Conservation (phyloP, 176 grass and related monocot species). For the Areca catechu region DNA sequence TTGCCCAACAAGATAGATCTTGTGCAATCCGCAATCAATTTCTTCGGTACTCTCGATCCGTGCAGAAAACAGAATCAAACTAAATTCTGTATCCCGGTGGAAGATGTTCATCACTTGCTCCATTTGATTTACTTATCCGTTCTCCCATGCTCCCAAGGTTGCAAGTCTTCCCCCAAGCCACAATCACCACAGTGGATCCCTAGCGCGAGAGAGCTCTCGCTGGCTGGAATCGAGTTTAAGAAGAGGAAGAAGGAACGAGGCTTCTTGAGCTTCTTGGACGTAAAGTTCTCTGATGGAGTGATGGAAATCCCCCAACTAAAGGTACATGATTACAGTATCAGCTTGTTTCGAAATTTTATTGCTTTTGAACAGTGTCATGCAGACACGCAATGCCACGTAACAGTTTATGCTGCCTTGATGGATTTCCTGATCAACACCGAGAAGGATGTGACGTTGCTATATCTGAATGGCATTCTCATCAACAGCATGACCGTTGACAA, state of each 20-base stretch:
- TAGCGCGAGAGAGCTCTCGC: conserved; percentile 3
- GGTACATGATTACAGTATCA: conserved; percentile 24
- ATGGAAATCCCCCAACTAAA: conserved; percentile 15
- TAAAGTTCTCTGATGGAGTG: conserved; percentile 10
- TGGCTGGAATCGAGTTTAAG: conserved; percentile 9
- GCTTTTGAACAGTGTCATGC: conserved; percentile 16
- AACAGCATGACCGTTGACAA: no score
- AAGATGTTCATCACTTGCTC: conserved; percentile 2
- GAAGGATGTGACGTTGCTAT: no score
- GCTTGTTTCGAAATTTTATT: conserved; percentile 14
- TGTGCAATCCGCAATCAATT: no score
- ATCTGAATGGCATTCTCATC: no score
- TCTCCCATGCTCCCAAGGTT: neutral
- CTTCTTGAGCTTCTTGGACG: conserved; percentile 14
- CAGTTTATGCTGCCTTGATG: conserved; percentile 19
- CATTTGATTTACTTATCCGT: conserved; percentile 12
- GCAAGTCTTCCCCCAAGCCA: neutral
- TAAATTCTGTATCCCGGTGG: no score
- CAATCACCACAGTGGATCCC: neutral
- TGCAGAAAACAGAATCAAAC: neutral
- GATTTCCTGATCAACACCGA: neutral
- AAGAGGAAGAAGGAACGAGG: neutral
- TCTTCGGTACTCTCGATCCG: neutral
- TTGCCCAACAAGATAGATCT: no score
- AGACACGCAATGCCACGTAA: neutral